These are phyloP conservation scores for Trichosporon inkin DNA, from an alignment of 1,284 basidiomycete genomes.

Conservation along the genomic window DNA sequence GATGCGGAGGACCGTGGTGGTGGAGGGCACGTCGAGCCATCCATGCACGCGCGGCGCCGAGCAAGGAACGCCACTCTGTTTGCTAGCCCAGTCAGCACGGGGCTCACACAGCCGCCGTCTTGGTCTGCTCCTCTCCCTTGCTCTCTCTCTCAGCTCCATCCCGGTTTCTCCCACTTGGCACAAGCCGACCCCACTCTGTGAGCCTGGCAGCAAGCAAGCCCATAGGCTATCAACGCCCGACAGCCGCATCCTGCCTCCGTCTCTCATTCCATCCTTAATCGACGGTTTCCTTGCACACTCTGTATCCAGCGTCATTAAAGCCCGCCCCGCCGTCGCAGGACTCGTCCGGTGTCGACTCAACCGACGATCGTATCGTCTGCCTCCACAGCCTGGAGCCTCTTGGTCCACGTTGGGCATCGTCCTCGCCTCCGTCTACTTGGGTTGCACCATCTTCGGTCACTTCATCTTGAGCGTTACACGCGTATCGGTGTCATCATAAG, in stretches of 20 bases:
- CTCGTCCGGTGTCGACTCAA: not conserved
- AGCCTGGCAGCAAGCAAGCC: not conserved
- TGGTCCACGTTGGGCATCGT: not conserved
- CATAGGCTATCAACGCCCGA: not conserved
- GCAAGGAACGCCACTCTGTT: not conserved
- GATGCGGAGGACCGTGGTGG: not conserved
- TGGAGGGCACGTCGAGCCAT: not conserved
- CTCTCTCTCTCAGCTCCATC: not conserved
- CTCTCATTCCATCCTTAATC: not conserved
- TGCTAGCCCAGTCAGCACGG: not conserved
- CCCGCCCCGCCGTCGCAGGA: not conserved
- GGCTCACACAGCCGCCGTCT: not conserved
- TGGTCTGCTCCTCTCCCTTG: not conserved
- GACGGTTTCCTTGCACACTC: not conserved
- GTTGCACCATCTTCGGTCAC: not conserved
- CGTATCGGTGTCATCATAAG: conserved; percentile 1
- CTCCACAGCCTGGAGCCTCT: not conserved
- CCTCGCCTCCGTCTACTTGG: not conserved
- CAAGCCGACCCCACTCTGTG: not conserved
- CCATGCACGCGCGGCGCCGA: conserved; percentile 3
- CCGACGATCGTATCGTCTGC: not conserved
- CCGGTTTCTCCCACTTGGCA: conserved; percentile 1
- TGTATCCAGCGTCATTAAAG: not conserved
- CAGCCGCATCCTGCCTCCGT: not conserved
- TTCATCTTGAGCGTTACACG: conserved; percentile 1